A percentile compares a stretch with the other conserved stretches of the same genome.
Evolutionary conservation across 345 rosid species (phyloP).

Genomic region (Brassica incana): DNA sequence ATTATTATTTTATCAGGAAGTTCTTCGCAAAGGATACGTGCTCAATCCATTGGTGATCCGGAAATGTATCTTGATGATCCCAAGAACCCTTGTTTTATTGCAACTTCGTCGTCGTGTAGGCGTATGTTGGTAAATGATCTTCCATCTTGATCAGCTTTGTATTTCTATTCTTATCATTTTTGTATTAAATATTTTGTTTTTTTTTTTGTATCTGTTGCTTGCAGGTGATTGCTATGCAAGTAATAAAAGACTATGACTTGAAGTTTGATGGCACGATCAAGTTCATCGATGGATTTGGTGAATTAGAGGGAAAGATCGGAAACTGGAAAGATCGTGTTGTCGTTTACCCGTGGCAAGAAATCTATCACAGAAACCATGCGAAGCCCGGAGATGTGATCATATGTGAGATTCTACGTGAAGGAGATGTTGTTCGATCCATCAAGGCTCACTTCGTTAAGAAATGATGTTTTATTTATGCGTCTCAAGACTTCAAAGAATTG

Average conservation of each 20-base stretch:
- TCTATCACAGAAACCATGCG: conserved; percentile 10
- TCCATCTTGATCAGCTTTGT: neutral
- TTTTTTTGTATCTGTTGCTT: neutral
- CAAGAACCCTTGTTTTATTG: conserved; percentile 20
- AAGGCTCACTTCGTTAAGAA: conserved; percentile 24
- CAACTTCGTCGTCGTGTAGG: conserved; percentile 17
- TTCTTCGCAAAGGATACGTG: neutral
- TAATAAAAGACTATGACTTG: conserved; percentile 1
- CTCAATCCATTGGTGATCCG: neutral
- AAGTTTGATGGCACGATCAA: conserved; percentile 8
- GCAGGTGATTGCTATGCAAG: conserved; percentile 16
- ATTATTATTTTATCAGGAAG: neutral
- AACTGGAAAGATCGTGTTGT: conserved; percentile 22
- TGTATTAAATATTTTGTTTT: too few relatives aligned
- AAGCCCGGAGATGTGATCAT: neutral
- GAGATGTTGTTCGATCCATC: conserved; percentile 9
- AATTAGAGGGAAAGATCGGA: neutral
- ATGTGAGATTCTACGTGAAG: conserved; percentile 28
- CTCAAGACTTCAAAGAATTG: neutral
- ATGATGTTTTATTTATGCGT: neutral
- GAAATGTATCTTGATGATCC: conserved; percentile 17
- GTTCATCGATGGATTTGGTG: conserved; percentile 12
- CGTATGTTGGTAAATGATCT: conserved; percentile 17
- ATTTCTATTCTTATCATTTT: neutral
- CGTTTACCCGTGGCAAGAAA: conserved; percentile 10